These are phyloP conservation scores for Inonotus obliquus DNA, from an alignment of 1,284 basidiomycete genomes.

Conservation along the genomic window DNA sequence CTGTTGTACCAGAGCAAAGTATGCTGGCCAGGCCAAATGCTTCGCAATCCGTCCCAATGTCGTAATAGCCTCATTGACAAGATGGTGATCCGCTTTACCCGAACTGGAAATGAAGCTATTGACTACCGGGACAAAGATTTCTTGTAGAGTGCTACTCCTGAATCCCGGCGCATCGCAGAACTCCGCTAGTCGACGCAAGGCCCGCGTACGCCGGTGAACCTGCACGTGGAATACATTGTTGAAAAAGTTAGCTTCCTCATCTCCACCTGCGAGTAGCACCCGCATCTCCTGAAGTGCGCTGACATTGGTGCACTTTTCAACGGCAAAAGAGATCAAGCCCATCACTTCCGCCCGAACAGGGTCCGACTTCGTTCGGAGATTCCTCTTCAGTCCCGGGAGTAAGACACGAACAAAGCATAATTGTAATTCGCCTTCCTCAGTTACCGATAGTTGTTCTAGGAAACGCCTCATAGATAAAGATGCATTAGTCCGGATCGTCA, in stretches of 20 bases:
- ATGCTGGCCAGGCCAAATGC: conserved; percentile 80
- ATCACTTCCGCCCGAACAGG: conserved; percentile 88
- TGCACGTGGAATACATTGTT: conserved; percentile 96
- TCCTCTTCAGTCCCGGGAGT: conserved; percentile 80
- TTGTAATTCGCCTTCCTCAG: conserved; percentile 41
- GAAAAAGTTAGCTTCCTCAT: conserved; percentile 97
- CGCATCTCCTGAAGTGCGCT: conserved; percentile 72
- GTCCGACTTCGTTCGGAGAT: conserved; percentile 79
- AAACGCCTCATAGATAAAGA: conserved; percentile 77
- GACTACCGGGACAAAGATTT: conserved; percentile 86
- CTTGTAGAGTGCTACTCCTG: conserved; percentile 70
- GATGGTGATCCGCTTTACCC: conserved; percentile 78
- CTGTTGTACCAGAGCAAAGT: conserved; percentile 77
- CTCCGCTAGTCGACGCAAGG: conserved; percentile 83
- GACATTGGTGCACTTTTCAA: conserved; percentile 62
- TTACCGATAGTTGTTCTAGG: conserved; percentile 51
- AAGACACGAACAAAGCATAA: conserved; percentile 62
- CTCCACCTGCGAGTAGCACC: conserved; percentile 81
- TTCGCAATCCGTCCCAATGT: conserved; percentile 74
- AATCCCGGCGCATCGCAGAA: conserved; percentile 69
- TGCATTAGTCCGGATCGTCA: conserved; percentile 85
- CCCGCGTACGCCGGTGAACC: conserved; percentile 85
- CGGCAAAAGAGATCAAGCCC: conserved; percentile 74
- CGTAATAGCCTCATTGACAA: conserved; percentile 87
- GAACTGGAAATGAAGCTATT: conserved; percentile 76